Evolutionary conservation across 73 alveolate species (phyloP), one percentile per base, ranked within the genome.

Genomic region (Symbiodinium pilosum): DNA sequence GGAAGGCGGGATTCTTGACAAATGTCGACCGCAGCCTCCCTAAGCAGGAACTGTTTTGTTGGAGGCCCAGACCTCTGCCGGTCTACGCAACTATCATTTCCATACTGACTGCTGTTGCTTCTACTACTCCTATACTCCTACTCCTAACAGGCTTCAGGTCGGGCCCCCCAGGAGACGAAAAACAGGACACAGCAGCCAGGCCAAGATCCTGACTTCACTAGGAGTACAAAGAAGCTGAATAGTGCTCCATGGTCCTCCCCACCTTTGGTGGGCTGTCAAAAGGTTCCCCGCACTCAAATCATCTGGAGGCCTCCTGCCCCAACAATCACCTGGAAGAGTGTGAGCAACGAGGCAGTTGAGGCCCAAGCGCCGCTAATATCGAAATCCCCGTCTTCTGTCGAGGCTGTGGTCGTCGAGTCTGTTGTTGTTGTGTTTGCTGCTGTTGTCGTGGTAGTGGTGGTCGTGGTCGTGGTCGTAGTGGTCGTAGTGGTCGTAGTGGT

Each of bases 1-100:
- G 73, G 34, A 54, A 54, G 73, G 73, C 73, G 34, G 34, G 73
- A 0, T 54, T 24, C 73, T 16, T 54, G 73, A 54, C 73, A n/a
- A n/a, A n/a, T n/a, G n/a, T n/a, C n/a, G 73, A 54, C 73, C 73
- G 30, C 73, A 54, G 73, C 73, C 73, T 54, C 73, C 73, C 24
- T 54, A n/a, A 11, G 34, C 34, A n/a, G 73, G 73, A 54, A 9
- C n/a, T 12, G 28, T 12, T 12, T 54, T 2, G 1, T 16, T 16
- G 68, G 68, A 24, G 1, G 68, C 21, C 68, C 0, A 51, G 28
- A 51, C 68, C 64, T 47, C n/a, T 47, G 24, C 16, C 64, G 64
- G 64, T 16, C 64, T 47, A 47, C 64, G 64, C 64, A 47, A 47
- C 8, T 47, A 47, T 51, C 28, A 24, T 2, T 0, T 24, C 28